Base-by-base conservation (phyloP, 2,329 filamentous ascomycete genomes). In the Alternaria metachromatica region DNA sequence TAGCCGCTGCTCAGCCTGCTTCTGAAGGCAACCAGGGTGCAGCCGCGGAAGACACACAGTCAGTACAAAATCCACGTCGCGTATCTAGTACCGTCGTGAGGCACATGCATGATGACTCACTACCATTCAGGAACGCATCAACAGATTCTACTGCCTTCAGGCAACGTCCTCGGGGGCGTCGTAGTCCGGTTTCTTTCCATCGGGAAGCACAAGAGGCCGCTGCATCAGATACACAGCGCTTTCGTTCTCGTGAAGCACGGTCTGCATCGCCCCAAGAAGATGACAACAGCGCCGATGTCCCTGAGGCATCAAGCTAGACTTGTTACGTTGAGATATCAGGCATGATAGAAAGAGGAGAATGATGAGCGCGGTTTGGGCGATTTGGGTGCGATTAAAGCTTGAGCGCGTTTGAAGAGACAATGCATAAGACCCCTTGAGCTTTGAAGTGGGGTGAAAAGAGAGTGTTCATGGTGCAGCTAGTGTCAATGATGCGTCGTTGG, bases 161-260 rank as follows among this genome's bases (percentile, higher is more conserved):
- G 33, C 33, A 37, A 37, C 33, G 2, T 37, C 8, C 33, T 2
- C 33, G 0, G 15, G 33, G 33, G 33, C 33, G 33, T 37, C 33
- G 4, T 10, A 37, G 33, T 7, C 33, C 15, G 0, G 0, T 0
- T n/a, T 37, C 33, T 41, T 2, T 18, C 3, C 37, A 0, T 18
- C 9, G 2, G 37, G 0, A 0, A 41, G 37, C 2, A 41, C 37
- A 3, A 41, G 37, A 18, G 37, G 37, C 37, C 37, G 4, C 37
- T 18, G 37, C 37, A 41, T 41, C 37, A 41, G n/a, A 41, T 11
- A 41, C 15, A 41, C 15, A 41, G 8, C 37, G n/a, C 37, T 11
- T 18, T 41, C 15, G 15, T 18, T 18, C 37, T 41, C 15, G 37
- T 41, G 37, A 10, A 41, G 15, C 37, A 18, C 37, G n/a, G 15